phyloP scores from a whole-genome alignment of 2,329 filamentous ascomycete species.

The Epichloe bromicola region DNA sequence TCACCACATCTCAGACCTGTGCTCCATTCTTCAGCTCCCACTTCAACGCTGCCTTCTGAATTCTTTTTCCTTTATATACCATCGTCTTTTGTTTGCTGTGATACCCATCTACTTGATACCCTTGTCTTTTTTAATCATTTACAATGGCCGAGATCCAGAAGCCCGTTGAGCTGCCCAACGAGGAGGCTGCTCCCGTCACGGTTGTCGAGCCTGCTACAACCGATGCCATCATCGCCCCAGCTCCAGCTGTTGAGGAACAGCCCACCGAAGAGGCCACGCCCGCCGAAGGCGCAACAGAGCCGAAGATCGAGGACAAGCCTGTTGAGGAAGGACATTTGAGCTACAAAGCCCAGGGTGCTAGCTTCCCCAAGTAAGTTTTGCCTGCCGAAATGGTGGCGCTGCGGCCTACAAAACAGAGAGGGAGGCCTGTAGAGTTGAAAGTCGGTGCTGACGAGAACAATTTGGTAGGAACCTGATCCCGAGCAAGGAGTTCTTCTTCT shows the following conservation, averaged over 20 bases:
- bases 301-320: slow-evolving; percentile 35
- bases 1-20: slow-evolving; percentile 20
- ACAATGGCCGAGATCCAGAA: slow-evolving; percentile 66
- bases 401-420: neutral
- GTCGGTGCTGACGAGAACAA: slow-evolving; percentile 9
- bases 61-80: slow-evolving; percentile 26
- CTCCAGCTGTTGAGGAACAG: slow-evolving; percentile 25
- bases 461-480: slow-evolving; percentile 65
- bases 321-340: slow-evolving; percentile 74
- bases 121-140: slow-evolving; percentile 24
- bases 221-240: slow-evolving; percentile 23
- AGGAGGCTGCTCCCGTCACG: slow-evolving; percentile 33
- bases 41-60: slow-evolving; percentile 21
- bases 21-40: slow-evolving; percentile 11
- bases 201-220: slow-evolving; percentile 11
- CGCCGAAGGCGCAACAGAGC: slow-evolving; percentile 22
- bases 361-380: slow-evolving; percentile 69
- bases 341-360: slow-evolving; percentile 77
- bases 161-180: slow-evolving; percentile 36
- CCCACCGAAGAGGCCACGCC: slow-evolving; percentile 24
- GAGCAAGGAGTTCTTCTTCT: slow-evolving; percentile 89
- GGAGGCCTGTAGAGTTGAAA: accelerated
- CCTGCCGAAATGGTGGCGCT: neutral
- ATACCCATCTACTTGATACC: slow-evolving; percentile 35
- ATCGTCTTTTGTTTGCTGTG: slow-evolving; percentile 33